phyloP scores from a whole-genome alignment of 2,329 filamentous ascomycete species.

The Calonectria ilicicola region DNA sequence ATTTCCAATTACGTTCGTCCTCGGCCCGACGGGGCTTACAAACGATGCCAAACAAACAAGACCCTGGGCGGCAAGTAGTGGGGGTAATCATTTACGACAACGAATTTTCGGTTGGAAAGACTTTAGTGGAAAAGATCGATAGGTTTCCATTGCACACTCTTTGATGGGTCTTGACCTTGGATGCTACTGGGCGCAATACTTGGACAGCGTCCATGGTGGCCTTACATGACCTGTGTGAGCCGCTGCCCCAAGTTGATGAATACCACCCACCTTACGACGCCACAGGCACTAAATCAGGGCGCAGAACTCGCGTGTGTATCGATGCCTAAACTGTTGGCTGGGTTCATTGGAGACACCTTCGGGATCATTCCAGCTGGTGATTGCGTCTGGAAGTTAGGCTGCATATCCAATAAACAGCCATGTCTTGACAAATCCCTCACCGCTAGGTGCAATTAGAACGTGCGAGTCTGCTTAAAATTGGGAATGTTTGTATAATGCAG shows the following conservation, averaged over 20 bases:
- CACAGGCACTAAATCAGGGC: slow-evolving; percentile 16
- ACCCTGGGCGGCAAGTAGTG: slow-evolving; percentile 19
- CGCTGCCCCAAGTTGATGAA: slow-evolving; percentile 1
- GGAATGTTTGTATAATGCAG: slow-evolving; percentile 12
- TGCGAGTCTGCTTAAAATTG: not conserved
- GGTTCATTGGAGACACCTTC: slow-evolving; percentile 33
- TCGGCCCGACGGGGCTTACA: slow-evolving; percentile 39
- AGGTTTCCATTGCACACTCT: slow-evolving; percentile 34
- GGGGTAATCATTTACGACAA: slow-evolving; percentile 21
- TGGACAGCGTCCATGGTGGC: not conserved
- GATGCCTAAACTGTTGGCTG: slow-evolving; percentile 35
- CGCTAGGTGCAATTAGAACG: not conserved
- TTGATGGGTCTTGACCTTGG: slow-evolving; percentile 18
- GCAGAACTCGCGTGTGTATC: slow-evolving; percentile 13
- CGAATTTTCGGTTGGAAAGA: slow-evolving; percentile 25
- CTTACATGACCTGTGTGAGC: slow-evolving; percentile 4
- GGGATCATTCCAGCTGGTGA: slow-evolving; percentile 22
- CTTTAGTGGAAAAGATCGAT: slow-evolving; percentile 10
- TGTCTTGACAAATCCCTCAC: not conserved
- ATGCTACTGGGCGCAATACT: slow-evolving; percentile 20
- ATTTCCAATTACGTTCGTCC: slow-evolving; percentile 33
- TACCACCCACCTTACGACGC: slow-evolving; percentile 3
- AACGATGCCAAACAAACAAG: slow-evolving; percentile 31
- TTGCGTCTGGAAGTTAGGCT: slow-evolving; percentile 15
- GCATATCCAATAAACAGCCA: not conserved